A percentile compares a stretch with the other conserved stretches of the same genome.
Evolutionary conservation across 2,329 filamentous ascomycete genomes (phyloP).

Genomic region (Diplodia sapinea): DNA sequence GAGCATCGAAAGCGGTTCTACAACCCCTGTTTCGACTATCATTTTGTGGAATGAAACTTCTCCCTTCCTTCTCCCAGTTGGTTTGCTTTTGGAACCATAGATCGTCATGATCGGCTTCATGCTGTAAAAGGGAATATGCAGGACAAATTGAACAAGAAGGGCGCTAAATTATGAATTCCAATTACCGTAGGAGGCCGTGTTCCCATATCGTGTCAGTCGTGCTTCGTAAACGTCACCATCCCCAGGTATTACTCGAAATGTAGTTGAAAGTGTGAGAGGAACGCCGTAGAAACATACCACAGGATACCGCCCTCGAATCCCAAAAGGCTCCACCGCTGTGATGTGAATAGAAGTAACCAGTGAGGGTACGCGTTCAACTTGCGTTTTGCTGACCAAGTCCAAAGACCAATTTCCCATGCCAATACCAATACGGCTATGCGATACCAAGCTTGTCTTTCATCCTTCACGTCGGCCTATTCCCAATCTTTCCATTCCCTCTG

Average conservation of each 20-base stretch:
- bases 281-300: neutral
- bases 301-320: neutral
- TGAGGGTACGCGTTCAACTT: neutral
- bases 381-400: neutral
- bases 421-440: neutral
- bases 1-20: neutral
- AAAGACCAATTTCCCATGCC: conserved; percentile 8
- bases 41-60: neutral
- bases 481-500: conserved; percentile 42
- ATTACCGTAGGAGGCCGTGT: neutral
- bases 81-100: neutral
- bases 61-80: neutral
- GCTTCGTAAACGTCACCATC: conserved; percentile 7
- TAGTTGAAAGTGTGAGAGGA: neutral
- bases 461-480: conserved; percentile 36
- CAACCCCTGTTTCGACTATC: neutral
- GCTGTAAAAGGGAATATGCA: neutral
- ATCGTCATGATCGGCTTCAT: conserved; percentile 10
- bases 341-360: neutral
- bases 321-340: neutral
- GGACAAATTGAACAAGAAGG: neutral
- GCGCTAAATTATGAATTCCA: conserved; percentile 7
- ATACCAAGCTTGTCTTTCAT: neutral
- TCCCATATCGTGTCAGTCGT: neutral
- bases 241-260: neutral